Evolutionary conservation across 345 rosid species (phyloP), one percentile per base, ranked within the genome.

Genomic region (Melastoma malabathricum): DNA sequence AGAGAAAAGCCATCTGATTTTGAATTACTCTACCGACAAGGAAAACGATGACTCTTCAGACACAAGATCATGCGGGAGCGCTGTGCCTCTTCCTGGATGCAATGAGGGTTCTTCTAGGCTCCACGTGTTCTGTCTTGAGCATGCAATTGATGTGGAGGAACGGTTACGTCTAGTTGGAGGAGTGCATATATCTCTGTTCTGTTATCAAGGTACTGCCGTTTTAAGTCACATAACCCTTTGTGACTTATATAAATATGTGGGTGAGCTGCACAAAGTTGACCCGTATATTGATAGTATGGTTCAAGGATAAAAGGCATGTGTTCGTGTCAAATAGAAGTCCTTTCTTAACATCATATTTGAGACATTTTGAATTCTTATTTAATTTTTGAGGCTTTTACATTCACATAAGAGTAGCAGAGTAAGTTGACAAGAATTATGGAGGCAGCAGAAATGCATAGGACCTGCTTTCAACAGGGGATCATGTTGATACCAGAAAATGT

Each of bases 51-150:
- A 51, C 55, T 64, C 49, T 17, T 77, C 66, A 64, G 52, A 65
- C 6, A 69, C 56, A 29, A 43, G 18, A 51, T 29, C 34, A 34
- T 20, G 14, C 19, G 41, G n/a, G 41, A 34, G 22, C 44, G 1
- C 23, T 1, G n/a, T 34, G 41, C 41, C 44, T 34, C 17, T 51
- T 51, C 78, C 66, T 25, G 71, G 63, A 61, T 75, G 72, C 53
- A 74, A 80, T 63, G 88, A 82, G 46, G 95, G 84, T 68, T 81
- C 94, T 59, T 87, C 82, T 57, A 81, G 79, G 44, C 45, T 81
- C 77, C 95, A 92, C 57, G 79, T 92, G 43, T 92, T 92, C 72
- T 92, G 98, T 72, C 97, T 92, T 55, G 86, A 92, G 79, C 97
- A 92, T 68, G 98, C 98, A 61, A 68, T 81, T 16, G 95, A 87